Base-by-base conservation (phyloP, 805 yeast species). In the Starmerella riodocensis region DNA sequence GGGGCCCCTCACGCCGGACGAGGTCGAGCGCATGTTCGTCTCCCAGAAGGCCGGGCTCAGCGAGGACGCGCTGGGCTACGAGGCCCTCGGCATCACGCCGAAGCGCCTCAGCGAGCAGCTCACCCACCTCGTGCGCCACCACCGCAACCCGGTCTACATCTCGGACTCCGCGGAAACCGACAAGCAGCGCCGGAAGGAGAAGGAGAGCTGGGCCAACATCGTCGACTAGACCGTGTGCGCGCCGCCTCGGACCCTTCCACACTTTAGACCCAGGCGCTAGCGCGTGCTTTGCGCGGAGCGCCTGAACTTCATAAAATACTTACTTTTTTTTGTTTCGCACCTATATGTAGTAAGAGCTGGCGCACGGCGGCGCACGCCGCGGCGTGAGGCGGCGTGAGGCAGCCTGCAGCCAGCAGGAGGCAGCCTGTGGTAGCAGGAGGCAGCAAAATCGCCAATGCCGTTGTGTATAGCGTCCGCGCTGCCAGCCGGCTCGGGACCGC, bases 41-140 rank as follows among this genome's bases (percentile, higher is more conserved):
- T 67, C 78, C 61, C 93, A 83, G 60, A n/a, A 22, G 26, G 20
- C 38, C n/a, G 48, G 49, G 17, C 66, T 76, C 45, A 80, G 76
- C 53, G 67, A 71, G 23, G 54, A 57, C 13, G 84, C 83, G 20
- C 64, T 67, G 53, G 71, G 78, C 13, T 82, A 77, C 59, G 63
- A 61, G 25, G 91, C 82, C 55, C 69, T 82, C 52, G 91, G 82
- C 32, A 73, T 83, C 55, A 64, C 67, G 34, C 71, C 76, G 13
- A 74, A 65, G 44, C 61, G 65, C 43, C 61, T 77, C 34, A 67
- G 66, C 28, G 74, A 70, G 49, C 64, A 63, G 57, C 53, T 54
- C 37, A 48, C 51, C 32, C 47, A 43, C 30, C 34, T 51, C 18
- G 50, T 49, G 6, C 53, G 52, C 31, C 51, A 44, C 43, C 56